phyloP scores from a whole-genome alignment of 345 rosid species.

The Aquilaria sinensis region DNA sequence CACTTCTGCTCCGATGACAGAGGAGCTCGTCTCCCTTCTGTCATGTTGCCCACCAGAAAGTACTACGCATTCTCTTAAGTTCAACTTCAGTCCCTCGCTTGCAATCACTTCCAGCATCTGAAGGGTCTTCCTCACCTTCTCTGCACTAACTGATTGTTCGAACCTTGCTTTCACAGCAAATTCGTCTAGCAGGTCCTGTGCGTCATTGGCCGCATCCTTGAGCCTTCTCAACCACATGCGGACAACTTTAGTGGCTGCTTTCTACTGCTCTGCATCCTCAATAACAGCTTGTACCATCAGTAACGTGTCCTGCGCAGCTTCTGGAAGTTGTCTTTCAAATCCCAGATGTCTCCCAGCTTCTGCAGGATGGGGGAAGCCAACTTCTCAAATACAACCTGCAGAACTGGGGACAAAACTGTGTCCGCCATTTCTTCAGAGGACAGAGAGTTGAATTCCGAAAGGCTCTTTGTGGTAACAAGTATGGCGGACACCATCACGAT shows the following conservation, averaged over 20 bases:
- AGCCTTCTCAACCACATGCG: slow-evolving; percentile 17
- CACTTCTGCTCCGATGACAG: slow-evolving; percentile 8
- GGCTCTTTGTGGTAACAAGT: too few relatives aligned
- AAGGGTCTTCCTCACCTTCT: background rate
- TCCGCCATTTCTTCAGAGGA: slow-evolving; percentile 5
- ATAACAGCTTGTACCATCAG: slow-evolving; percentile 13
- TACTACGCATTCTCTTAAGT: background rate
- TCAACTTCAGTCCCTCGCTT: slow-evolving; percentile 3
- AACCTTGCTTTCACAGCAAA: background rate
- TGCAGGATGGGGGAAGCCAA: background rate
- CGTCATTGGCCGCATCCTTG: slow-evolving; percentile 15
- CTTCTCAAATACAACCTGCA: slow-evolving; percentile 16
- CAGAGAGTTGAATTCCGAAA: too few relatives aligned
- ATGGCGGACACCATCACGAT: too few relatives aligned
- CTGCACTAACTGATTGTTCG: background rate
- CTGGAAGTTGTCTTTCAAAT: background rate
- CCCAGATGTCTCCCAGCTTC: background rate
- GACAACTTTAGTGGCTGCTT: slow-evolving; percentile 5
- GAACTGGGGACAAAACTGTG: slow-evolving; percentile 16
- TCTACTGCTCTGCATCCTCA: slow-evolving; percentile 20
- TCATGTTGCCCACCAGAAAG: background rate
- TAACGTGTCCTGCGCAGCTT: slow-evolving; percentile 5
- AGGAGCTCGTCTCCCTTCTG: slow-evolving; percentile 6
- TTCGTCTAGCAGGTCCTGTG: slow-evolving; percentile 12
- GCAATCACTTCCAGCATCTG: slow-evolving; percentile 11